Percentiles rank a stretch among this genome's conserved stretches.
phyloP scores from a whole-genome alignment of 768 basidiomycete species.

The Dacryopinax spathularia region DNA sequence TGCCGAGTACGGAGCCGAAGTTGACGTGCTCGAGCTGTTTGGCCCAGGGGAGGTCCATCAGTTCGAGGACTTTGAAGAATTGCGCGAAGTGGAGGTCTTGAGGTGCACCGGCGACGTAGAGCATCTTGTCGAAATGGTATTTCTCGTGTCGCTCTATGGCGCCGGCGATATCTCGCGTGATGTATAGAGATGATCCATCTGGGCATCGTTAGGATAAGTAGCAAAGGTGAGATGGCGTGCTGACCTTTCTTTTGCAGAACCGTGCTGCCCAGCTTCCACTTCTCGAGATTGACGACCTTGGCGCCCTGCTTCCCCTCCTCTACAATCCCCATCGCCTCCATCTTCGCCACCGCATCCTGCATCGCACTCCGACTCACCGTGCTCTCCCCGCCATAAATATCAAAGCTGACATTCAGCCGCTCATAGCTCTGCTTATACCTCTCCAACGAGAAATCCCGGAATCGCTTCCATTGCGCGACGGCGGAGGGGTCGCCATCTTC shows the following conservation, averaged over 20 bases:
- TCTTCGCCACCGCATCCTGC: constrained; percentile 55
- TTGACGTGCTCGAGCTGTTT: constrained; percentile 72
- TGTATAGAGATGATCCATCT: constrained; percentile 91
- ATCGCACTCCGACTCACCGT: constrained; percentile 49
- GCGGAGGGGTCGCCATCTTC: constrained; percentile 80
- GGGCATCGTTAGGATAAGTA: background rate
- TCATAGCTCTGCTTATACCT: constrained; percentile 83
- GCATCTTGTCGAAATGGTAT: constrained; percentile 83
- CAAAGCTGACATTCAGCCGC: constrained; percentile 78
- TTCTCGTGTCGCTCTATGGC: constrained; percentile 85
- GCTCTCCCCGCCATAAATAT: constrained; percentile 86
- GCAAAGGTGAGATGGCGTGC: constrained; percentile 11
- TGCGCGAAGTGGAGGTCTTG: constrained; percentile 80
- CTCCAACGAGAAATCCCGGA: constrained; percentile 80
- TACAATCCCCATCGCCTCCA: constrained; percentile 61
- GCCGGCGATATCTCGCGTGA: constrained; percentile 89
- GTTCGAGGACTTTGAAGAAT: constrained; percentile 82
- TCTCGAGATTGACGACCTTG: constrained; percentile 71
- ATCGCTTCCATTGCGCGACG: constrained; percentile 77
- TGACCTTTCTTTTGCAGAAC: constrained; percentile 74
- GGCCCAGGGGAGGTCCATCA: constrained; percentile 86
- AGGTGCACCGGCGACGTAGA: constrained; percentile 56
- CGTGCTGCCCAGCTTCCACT: constrained; percentile 84
- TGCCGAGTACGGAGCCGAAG: constrained; percentile 82
- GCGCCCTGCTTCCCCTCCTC: constrained; percentile 60